A percentile compares a stretch with the other conserved stretches of the same genome.
Conservation (phyloP, 768 basidiomycete genomes). For the Cyathus striatus region DNA sequence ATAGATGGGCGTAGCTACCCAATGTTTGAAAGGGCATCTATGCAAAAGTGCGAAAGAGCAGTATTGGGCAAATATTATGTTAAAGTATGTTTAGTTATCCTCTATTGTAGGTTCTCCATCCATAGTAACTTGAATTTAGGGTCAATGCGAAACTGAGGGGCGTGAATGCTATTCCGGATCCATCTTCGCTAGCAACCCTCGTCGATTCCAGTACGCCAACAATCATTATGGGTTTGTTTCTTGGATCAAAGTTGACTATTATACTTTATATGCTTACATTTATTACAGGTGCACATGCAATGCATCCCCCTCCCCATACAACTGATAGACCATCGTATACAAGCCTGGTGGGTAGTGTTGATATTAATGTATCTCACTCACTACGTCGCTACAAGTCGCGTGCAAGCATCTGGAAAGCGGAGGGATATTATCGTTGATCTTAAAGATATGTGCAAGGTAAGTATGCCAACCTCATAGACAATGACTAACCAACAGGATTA, state of each 20-base stretch:
- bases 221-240: constrained; percentile 63
- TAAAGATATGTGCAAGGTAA: constrained; percentile 55
- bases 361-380: constrained; percentile 64
- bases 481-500: constrained; percentile 13
- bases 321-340: constrained; percentile 74
- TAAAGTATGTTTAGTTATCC: constrained; percentile 53
- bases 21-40: constrained; percentile 67
- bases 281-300: constrained; percentile 63
- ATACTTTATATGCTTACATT: background rate
- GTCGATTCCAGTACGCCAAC: constrained; percentile 68
- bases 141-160: constrained; percentile 84
- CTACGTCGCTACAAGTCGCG: constrained; percentile 48
- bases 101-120: background rate
- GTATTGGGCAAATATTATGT: constrained; percentile 76
- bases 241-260: constrained; percentile 23
- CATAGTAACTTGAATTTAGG: constrained; percentile 26
- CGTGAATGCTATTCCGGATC: constrained; percentile 70
- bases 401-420: constrained; percentile 55
- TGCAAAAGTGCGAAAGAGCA: constrained; percentile 63
- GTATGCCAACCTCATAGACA: background rate
- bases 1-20: constrained; percentile 74
- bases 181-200: constrained; percentile 48
- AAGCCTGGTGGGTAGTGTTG: constrained; percentile 70
- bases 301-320: constrained; percentile 74
- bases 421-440: constrained; percentile 71